phyloP scores from a whole-genome alignment of 225 moss, liverwort and hornwort species.

The Marchantia polymorpha region DNA sequence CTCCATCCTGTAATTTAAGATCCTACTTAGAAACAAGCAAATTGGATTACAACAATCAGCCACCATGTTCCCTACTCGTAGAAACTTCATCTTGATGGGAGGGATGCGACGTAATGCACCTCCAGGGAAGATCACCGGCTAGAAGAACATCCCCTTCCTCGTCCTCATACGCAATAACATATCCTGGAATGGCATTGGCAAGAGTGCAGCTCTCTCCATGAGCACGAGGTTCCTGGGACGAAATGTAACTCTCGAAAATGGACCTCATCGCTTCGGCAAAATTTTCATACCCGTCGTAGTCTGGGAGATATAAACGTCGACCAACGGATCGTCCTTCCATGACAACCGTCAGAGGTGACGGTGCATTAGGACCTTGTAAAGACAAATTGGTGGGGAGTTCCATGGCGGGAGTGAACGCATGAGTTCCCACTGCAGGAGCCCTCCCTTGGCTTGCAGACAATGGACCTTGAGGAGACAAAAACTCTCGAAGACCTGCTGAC shows the following conservation, averaged over 20 bases:
- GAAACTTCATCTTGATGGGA: not conserved
- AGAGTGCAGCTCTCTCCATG: constrained; percentile 38
- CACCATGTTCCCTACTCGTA: not conserved
- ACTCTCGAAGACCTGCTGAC: constrained; percentile 43
- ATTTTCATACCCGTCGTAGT: constrained; percentile 46
- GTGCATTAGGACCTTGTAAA: constrained; percentile 31
- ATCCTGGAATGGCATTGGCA: constrained; percentile 52
- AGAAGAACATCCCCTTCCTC: constrained; percentile 61
- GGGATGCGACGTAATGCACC: constrained; percentile 27
- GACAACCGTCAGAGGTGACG: constrained; percentile 37
- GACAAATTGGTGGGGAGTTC: constrained; percentile 46
- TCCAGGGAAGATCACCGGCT: constrained; percentile 60
- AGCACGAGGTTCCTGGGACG: constrained; percentile 27
- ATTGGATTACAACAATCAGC: not conserved
- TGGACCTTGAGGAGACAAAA: constrained; percentile 34
- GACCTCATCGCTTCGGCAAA: constrained; percentile 48
- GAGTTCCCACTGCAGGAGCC: constrained; percentile 22
- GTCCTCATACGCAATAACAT: constrained; percentile 57
- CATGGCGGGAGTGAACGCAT: constrained; percentile 18
- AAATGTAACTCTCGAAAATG: constrained; percentile 35
- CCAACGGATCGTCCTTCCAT: constrained; percentile 53
- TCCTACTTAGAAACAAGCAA: not conserved
- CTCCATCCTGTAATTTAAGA: not conserved
- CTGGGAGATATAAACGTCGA: constrained; percentile 43
- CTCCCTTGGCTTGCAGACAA: constrained; percentile 23